Evolutionary conservation across 129 eudicot genomes (phyloP), one percentile per base, ranked within the genome.

Genomic region (Centella asiatica): DNA sequence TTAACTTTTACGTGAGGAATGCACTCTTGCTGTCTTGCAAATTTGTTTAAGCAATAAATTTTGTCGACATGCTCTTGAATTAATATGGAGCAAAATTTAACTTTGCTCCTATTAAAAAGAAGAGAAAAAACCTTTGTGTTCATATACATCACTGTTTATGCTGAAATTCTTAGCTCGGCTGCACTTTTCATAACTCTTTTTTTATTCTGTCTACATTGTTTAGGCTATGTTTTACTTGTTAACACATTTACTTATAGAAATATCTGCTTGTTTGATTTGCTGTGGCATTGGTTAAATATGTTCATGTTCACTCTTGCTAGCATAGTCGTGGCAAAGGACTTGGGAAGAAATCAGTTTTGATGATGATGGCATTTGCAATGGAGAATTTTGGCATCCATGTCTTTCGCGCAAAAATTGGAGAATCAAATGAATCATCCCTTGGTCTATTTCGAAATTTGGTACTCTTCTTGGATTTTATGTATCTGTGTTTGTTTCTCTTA

Each of bases 311-410:
- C 62, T 76, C 53, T 79, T 72, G 77, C 42, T 77, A 66, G 80
- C 26, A 62, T 70, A 90, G 97, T 60, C 95, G 94, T 70, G 94
- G 97, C 69, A 90, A 90, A 77, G 95, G 97, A 62, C 85, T 90
- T 37, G 95, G 94, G 64, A 83, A 77, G 83, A 84, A 86, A 69
- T 73, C 97, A 5, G 2, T 86, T 27, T 55, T 83, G 54, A 76
- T 90, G 80, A 90, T 90, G 97, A 79, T 84, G 81, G 74, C 69
- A 6, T 90, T 81, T 66, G 88, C 95, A 32, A 75, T 81, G 48
- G 79, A 78, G 59, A 83, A 78, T 71, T 79, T 81, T 64, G 77
- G 78, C 57, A 86, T 86, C 68, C 74, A 72, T 14, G 54, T 48
- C 69, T 90, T 90, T 47, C 87, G 85, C 62, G 95, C 72, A 60